phyloP scores from a whole-genome alignment of 2,329 filamentous ascomycete species.

The Pyrenophora seminiperda region DNA sequence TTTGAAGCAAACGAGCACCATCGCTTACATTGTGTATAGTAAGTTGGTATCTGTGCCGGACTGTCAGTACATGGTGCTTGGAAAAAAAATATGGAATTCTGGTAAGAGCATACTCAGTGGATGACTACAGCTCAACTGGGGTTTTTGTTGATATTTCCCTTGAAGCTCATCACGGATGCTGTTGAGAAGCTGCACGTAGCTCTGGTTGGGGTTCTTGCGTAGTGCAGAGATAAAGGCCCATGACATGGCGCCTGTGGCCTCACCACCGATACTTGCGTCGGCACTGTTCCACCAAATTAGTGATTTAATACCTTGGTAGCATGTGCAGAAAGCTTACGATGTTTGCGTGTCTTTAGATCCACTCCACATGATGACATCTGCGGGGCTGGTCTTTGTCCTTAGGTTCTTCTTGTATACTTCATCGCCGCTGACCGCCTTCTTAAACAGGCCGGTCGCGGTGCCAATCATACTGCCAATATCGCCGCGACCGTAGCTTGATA shows the following conservation, averaged over 20 bases:
- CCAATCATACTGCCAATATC: conserved; percentile 82
- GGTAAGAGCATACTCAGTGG: conserved; percentile 75
- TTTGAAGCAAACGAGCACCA: neutral
- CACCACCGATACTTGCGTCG: conserved; percentile 83
- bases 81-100: neutral
- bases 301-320: too few species aligned
- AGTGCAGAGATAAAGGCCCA: conserved; percentile 93
- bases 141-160: conserved; percentile 89
- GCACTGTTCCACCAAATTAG: conserved; percentile 60
- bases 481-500: conserved; percentile 79
- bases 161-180: conserved; percentile 89
- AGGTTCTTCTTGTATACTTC: conserved; percentile 78
- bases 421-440: conserved; percentile 82
- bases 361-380: conserved; percentile 97
- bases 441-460: conserved; percentile 82
- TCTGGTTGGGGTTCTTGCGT: conserved; percentile 92
- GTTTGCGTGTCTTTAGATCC: conserved; percentile 96
- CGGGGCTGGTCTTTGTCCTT: conserved; percentile 88
- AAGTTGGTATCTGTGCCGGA: conserved; percentile 19
- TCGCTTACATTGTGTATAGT: conserved; percentile 24
- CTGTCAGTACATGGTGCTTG: neutral
- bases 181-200: conserved; percentile 93
- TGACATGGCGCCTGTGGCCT: conserved; percentile 97
- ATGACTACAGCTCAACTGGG: conserved; percentile 94
- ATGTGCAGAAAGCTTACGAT: conserved; percentile 64